Evolutionary conservation across 2,329 filamentous ascomycete genomes (phyloP).

Genomic region (Graphilbum ipis-grandicollis): DNA sequence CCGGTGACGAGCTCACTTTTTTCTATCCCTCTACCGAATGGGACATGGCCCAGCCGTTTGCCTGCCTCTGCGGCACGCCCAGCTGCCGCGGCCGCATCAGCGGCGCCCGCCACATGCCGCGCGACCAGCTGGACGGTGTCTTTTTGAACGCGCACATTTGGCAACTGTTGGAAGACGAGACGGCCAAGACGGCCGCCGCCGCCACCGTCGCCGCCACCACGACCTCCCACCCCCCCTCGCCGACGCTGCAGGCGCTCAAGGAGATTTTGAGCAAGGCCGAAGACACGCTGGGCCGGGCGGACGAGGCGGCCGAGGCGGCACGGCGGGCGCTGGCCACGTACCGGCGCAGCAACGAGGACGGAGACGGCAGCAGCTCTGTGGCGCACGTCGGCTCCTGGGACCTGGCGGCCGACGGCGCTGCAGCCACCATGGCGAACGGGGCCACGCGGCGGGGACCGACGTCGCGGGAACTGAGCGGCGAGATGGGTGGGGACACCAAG

Average conservation of each 20-base stretch:
- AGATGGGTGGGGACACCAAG: conserved; percentile 44
- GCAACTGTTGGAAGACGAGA: conserved; percentile 25
- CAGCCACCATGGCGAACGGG: conserved; percentile 6
- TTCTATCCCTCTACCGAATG: conserved; percentile 65
- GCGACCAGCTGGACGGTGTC: conserved; percentile 33
- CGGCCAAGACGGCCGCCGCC: conserved; percentile 5
- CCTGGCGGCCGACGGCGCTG: conserved; percentile 2
- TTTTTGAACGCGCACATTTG: conserved; percentile 48
- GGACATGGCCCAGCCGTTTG: conserved; percentile 55
- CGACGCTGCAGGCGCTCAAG: conserved; percentile 23
- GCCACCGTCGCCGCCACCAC: background rate
- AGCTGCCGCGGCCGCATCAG: conserved; percentile 43
- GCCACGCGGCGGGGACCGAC: conserved; percentile 26
- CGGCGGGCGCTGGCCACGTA: conserved; percentile 25
- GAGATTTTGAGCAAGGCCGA: conserved; percentile 27
- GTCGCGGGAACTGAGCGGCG: conserved; percentile 37
- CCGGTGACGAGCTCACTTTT: conserved; percentile 46
- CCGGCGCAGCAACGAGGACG: conserved; percentile 1
- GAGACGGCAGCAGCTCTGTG: conserved; percentile 3
- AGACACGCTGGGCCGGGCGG: conserved; percentile 25
- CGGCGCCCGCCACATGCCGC: conserved; percentile 44
- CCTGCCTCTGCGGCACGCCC: conserved; percentile 41
- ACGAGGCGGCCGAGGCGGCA: conserved; percentile 28
- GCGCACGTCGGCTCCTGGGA: conserved; percentile 5
- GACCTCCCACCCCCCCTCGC: conserved; percentile 14